Percentiles rank a stretch among this genome's conserved stretches.
Conservation (phyloP, 2,329 filamentous ascomycete genomes). For the Sarocladium oryzae region DNA sequence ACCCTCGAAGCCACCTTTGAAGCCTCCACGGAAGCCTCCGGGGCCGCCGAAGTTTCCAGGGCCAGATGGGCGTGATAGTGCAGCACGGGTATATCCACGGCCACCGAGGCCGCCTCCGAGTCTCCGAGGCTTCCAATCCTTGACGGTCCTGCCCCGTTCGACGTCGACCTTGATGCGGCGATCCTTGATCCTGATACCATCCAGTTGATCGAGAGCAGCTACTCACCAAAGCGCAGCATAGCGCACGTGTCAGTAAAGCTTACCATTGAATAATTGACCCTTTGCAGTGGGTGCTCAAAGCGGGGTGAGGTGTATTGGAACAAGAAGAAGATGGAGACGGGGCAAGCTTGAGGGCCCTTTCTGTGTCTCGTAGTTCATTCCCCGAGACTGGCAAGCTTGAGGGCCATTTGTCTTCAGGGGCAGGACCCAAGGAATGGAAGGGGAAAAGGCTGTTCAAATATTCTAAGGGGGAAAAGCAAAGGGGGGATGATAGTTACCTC, state of each 20-base stretch:
- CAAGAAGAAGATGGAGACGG: slow-evolving; percentile 31
- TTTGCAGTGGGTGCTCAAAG: slow-evolving; percentile 13
- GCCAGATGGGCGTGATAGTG: slow-evolving; percentile 63
- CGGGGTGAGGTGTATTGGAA: slow-evolving; percentile 17
- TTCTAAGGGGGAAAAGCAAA: slow-evolving; percentile 25
- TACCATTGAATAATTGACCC: slow-evolving; percentile 36
- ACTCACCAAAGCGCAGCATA: slow-evolving; percentile 49
- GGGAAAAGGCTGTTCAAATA: slow-evolving; percentile 16
- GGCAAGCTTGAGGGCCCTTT: slow-evolving; percentile 51
- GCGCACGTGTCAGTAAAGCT: slow-evolving; percentile 64
- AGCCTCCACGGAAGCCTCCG: slow-evolving; percentile 38
- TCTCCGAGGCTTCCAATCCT: slow-evolving; percentile 86
- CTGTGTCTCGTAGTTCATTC: slow-evolving; percentile 38
- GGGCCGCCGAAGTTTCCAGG: slow-evolving; percentile 53
- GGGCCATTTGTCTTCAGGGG: slow-evolving; percentile 30
- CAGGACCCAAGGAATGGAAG: slow-evolving; percentile 10
- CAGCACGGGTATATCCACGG: slow-evolving; percentile 82
- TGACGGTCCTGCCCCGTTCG: slow-evolving; percentile 88
- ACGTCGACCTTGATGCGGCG: slow-evolving; percentile 91
- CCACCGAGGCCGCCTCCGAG: slow-evolving; percentile 90
- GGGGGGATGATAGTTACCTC: slow-evolving; percentile 61
- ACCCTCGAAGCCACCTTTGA: slow-evolving; percentile 37
- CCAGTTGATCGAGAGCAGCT: slow-evolving; percentile 83
- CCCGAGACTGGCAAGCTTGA: slow-evolving; percentile 34
- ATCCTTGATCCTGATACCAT: slow-evolving; percentile 89